Percentiles rank a stretch among this genome's conserved stretches.
Conservation (phyloP, 257 asterid genomes). For the Solanum paucissectum region DNA sequence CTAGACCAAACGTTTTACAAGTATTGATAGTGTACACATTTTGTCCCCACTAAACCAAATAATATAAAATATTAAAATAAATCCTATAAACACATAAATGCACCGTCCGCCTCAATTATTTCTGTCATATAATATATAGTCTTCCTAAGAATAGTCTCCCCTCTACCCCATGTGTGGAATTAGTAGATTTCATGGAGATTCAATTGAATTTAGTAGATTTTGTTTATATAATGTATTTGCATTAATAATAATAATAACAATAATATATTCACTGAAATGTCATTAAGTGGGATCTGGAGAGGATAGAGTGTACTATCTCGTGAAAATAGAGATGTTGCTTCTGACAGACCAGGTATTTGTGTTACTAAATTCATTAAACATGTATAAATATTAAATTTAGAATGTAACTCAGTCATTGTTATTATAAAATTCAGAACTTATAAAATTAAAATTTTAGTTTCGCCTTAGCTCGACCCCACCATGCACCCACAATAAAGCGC, state of each 20-base stretch:
- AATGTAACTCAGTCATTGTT: no score
- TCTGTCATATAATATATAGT: background rate
- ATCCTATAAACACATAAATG: background rate
- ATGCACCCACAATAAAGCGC: background rate
- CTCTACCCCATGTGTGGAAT: background rate
- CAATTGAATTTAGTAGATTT: background rate
- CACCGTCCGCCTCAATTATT: background rate
- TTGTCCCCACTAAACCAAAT: background rate
- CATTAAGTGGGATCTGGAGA: fast-evolving
- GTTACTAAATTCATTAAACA: no score
- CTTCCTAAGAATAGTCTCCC: background rate
- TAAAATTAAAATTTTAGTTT: no score
- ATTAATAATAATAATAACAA: no score
- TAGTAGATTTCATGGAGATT: fast-evolving
- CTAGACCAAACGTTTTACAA: background rate
- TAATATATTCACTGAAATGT: no score
- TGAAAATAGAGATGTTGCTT: fast-evolving
- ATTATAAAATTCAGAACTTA: no score
- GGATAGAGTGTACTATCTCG: fast-evolving
- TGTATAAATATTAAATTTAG: no score
- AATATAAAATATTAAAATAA: background rate
- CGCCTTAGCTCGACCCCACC: background rate
- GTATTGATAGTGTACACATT: background rate
- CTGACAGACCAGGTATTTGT: fast-evolving
- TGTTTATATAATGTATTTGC: no score